Conservation (phyloP, 2,329 filamentous ascomycete genomes). For the Fusarium clavum region DNA sequence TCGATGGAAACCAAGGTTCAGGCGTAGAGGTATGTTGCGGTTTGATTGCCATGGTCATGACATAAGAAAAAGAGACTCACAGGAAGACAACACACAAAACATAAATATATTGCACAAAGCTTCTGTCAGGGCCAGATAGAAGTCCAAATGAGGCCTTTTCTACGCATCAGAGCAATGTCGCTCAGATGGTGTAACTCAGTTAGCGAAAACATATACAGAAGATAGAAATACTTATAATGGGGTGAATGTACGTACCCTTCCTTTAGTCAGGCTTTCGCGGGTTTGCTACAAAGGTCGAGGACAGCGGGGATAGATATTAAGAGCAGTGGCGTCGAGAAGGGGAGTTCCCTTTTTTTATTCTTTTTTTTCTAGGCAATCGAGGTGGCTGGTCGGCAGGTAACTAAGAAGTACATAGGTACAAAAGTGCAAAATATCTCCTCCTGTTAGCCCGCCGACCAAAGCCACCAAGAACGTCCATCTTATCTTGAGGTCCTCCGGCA, state of each 20-base stretch:
- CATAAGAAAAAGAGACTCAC: neutral
- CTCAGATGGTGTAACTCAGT: neutral
- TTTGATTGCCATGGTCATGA: neutral
- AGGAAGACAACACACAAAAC: neutral
- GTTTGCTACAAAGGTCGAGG: rapidly evolving
- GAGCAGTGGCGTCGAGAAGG: neutral
- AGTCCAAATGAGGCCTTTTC: neutral
- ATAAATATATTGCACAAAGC: neutral
- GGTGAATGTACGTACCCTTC: neutral
- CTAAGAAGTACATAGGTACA: neutral
- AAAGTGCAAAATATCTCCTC: neutral
- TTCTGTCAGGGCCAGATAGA: neutral
- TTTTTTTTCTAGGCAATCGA: neutral
- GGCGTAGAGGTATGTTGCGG: neutral
- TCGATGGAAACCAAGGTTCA: neutral
- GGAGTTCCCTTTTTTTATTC: neutral
- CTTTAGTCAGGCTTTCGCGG: neutral
- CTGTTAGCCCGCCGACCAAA: neutral
- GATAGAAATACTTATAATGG: neutral
- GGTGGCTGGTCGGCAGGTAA: neutral
- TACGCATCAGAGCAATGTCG: neutral
- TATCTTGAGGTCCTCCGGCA: neutral
- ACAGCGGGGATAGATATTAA: neutral
- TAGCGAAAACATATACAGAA: neutral
- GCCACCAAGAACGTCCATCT: neutral